A percentile compares a stretch with the other conserved stretches of the same genome.
Evolutionary conservation across 2,329 filamentous ascomycete genomes (phyloP).

Genomic region (Hypoxylon sp.): DNA sequence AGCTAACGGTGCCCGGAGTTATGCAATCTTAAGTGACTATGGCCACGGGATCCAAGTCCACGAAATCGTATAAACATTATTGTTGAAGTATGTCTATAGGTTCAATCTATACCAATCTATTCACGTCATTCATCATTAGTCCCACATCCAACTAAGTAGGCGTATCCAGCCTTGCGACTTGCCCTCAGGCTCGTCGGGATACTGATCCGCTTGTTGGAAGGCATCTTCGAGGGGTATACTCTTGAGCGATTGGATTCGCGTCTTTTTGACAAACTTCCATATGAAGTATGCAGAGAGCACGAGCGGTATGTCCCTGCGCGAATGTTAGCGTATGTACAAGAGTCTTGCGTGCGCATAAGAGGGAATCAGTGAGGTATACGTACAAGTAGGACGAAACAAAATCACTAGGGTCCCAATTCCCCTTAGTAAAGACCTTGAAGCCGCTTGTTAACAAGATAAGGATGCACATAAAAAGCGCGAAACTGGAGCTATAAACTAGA

Average conservation of each 20-base stretch:
- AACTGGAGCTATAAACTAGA: conserved; percentile 72
- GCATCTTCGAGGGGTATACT: conserved; percentile 68
- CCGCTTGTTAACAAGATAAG: conserved; percentile 79
- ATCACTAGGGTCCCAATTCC: conserved; percentile 69
- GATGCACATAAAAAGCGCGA: conserved; percentile 71
- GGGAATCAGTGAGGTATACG: conserved; percentile 50
- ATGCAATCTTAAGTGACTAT: background rate
- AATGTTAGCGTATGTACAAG: conserved; percentile 16
- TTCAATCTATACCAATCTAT: conserved; percentile 11
- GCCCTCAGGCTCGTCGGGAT: conserved; percentile 51
- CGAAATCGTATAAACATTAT: background rate
- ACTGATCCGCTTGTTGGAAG: conserved; percentile 62
- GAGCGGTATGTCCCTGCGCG: conserved; percentile 70
- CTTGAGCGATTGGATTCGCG: conserved; percentile 66
- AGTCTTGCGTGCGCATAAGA: background rate
- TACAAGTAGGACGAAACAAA: conserved; percentile 76
- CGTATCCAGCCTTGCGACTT: conserved; percentile 52
- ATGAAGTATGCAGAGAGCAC: conserved; percentile 69
- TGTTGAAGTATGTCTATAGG: background rate
- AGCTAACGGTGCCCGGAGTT: background rate
- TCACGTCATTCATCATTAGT: conserved; percentile 31
- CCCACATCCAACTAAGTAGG: conserved; percentile 57
- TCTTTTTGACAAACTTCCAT: conserved; percentile 77
- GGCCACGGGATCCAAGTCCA: background rate
- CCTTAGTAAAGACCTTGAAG: conserved; percentile 73